A percentile compares a stretch with the other conserved stretches of the same genome.
These are phyloP conservation scores for Trypanosoma mega DNA, from an alignment of 208 protist species.

Conservation along the genomic window DNA sequence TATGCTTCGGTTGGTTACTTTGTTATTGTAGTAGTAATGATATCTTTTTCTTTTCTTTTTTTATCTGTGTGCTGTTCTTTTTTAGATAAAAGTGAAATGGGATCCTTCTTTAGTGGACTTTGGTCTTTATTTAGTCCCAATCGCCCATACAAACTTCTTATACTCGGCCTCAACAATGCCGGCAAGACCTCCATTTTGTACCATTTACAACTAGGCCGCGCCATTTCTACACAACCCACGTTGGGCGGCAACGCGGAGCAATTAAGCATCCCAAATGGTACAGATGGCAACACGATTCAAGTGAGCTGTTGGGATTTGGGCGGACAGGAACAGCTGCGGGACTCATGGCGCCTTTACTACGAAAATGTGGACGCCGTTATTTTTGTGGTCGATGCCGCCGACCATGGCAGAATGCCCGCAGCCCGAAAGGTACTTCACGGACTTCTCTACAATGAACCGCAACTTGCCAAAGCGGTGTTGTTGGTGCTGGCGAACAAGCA, in stretches of 20 bases:
- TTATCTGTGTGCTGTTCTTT: constrained; percentile 1
- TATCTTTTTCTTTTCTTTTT: constrained; percentile 11
- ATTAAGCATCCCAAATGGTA: constrained; percentile 96
- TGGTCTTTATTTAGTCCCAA: constrained; percentile 58
- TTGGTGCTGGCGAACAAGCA: constrained; percentile 97
- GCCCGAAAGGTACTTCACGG: constrained; percentile 83
- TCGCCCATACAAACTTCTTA: constrained; percentile 87
- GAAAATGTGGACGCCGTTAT: constrained; percentile 94
- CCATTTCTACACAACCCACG: constrained; percentile 97
- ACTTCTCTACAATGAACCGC: constrained; percentile 81
- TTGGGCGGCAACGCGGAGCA: constrained; percentile 97
- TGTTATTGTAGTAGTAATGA: background rate
- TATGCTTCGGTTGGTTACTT: too few relatives aligned
- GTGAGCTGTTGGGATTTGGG: constrained; percentile 98
- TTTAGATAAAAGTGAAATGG: constrained; percentile 37
- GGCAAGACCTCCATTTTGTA: constrained; percentile 99
- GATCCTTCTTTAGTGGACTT: constrained; percentile 60
- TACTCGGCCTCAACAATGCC: constrained; percentile 95
- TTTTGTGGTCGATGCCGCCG: constrained; percentile 93
- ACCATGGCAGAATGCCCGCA: constrained; percentile 64
- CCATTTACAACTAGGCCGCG: constrained; percentile 96
- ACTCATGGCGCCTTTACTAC: constrained; percentile 97
- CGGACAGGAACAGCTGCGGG: constrained; percentile 91
- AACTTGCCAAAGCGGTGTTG: constrained; percentile 82
- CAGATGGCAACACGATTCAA: constrained; percentile 60